phyloP scores from a whole-genome alignment of 31 red algal genomes.

The Endocladia muricata region DNA sequence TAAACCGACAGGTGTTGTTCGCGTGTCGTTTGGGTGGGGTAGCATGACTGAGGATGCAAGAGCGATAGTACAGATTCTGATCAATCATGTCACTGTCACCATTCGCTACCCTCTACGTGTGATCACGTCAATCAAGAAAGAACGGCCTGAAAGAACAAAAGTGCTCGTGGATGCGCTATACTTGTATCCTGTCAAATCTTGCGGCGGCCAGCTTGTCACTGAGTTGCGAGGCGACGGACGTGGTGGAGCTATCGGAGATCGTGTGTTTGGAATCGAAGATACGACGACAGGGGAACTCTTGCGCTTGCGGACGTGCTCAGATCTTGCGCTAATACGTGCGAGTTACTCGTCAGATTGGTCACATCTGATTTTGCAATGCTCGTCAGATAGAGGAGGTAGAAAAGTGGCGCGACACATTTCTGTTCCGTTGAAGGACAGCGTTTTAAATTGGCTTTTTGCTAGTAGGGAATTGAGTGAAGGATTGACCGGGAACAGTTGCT shows the following conservation, averaged over 20 bases:
- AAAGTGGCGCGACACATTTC: neutral
- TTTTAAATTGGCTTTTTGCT: neutral
- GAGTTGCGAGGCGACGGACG: neutral
- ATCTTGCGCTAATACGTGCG: conserved; percentile 7
- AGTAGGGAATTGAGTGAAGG: neutral
- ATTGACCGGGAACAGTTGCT: neutral
- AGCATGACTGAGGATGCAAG: conserved; percentile 19
- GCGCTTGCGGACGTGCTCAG: neutral
- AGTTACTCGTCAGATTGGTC: neutral
- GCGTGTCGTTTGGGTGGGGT: conserved; percentile 61
- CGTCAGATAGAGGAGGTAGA: neutral
- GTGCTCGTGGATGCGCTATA: conserved; percentile 8
- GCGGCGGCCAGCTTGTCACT: conserved; percentile 18
- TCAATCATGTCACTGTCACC: neutral
- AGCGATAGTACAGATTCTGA: conserved; percentile 19
- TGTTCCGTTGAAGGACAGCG: neutral
- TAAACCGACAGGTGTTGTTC: conserved; percentile 41
- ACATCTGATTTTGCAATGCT: neutral
- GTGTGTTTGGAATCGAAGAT: conserved; percentile 27
- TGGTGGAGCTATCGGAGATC: conserved; percentile 25
- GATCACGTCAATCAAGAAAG: neutral
- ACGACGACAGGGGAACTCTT: conserved; percentile 1
- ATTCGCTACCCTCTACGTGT: neutral
- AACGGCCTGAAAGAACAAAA: neutral
- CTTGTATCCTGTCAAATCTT: conserved; percentile 48